These are phyloP conservation scores for Aspergillus taichungensis DNA, from an alignment of 495 filamentous ascomycete genomes.

Conservation along the genomic window DNA sequence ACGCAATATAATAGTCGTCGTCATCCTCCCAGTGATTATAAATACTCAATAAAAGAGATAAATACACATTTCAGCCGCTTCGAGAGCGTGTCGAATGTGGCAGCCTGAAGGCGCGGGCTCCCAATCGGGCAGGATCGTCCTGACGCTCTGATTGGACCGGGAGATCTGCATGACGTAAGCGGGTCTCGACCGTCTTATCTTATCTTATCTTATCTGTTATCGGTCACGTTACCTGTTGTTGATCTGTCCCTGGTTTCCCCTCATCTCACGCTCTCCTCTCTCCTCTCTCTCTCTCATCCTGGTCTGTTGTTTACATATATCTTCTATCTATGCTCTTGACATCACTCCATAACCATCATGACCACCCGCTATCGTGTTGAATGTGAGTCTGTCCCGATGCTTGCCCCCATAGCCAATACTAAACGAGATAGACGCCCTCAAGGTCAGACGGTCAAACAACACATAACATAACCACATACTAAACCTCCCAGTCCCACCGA, in stretches of 20 bases:
- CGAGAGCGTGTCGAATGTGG: too few species aligned
- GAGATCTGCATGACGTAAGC: too few species aligned
- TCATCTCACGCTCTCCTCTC: not conserved
- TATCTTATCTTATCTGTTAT: too few species aligned
- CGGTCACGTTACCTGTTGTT: not conserved
- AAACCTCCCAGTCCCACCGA: conserved; percentile 54
- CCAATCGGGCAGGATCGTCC: too few species aligned
- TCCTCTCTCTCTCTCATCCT: not conserved
- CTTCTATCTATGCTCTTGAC: not conserved
- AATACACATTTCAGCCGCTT: too few species aligned
- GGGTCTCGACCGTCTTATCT: too few species aligned
- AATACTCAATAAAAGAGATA: too few species aligned
- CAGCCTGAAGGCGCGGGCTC: too few species aligned
- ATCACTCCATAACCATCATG: conserved; percentile 41
- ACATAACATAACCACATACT: not conserved
- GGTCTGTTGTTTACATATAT: not conserved
- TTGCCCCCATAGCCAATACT: conserved; percentile 12
- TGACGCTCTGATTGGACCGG: too few species aligned
- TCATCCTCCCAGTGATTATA: too few species aligned
- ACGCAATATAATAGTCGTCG: too few species aligned
- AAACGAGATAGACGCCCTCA: conserved; percentile 63
- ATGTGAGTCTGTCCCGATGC: conserved; percentile 49
- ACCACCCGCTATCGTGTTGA: conserved; percentile 88
- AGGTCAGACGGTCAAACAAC: conserved; percentile 28
- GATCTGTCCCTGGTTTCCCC: not conserved